phyloP scores from a whole-genome alignment of 768 basidiomycete genomes.

The Rhizopogon vulgaris region DNA sequence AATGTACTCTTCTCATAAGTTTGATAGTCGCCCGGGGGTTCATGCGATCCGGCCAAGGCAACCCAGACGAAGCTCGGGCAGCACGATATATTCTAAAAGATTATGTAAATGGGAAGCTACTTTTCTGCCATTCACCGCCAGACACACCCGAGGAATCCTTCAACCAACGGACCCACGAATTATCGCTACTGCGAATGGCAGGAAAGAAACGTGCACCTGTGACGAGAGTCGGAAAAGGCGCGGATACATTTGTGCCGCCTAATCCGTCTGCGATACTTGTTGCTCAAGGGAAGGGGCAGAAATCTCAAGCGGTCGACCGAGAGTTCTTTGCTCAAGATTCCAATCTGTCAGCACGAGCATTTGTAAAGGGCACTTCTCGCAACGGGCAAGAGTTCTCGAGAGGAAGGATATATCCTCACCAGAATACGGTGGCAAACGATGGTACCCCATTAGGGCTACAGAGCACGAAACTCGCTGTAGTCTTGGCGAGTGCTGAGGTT shows the following conservation, averaged over 20 bases:
- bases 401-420: slow-evolving; percentile 71
- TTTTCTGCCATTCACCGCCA: slow-evolving; percentile 90
- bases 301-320: slow-evolving; percentile 67
- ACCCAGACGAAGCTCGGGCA: slow-evolving; percentile 93
- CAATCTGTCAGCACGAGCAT: slow-evolving; percentile 50
- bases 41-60: slow-evolving; percentile 90
- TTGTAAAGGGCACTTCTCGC: slow-evolving; percentile 53
- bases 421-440: slow-evolving; percentile 72
- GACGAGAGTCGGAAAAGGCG: slow-evolving; percentile 78
- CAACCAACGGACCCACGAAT: slow-evolving; percentile 64
- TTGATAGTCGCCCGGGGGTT: slow-evolving; percentile 84
- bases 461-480: slow-evolving; percentile 35
- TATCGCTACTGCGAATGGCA: slow-evolving; percentile 49
- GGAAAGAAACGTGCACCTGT: slow-evolving; percentile 88
- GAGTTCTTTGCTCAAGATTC: slow-evolving; percentile 71
- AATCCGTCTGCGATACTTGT: slow-evolving; percentile 21
- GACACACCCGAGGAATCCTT: slow-evolving; percentile 57
- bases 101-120: slow-evolving; percentile 90
- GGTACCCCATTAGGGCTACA: slow-evolving; percentile 54
- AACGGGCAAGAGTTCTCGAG: slow-evolving; percentile 60
- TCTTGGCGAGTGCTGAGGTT: slow-evolving; percentile 32
- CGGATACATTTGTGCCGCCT: slow-evolving; percentile 72
- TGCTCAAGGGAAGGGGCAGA: slow-evolving; percentile 33
- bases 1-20: slow-evolving; percentile 12
- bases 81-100: slow-evolving; percentile 93